Base-by-base conservation (phyloP, 805 yeast genomes). In the Ogataea salicorniae region DNA sequence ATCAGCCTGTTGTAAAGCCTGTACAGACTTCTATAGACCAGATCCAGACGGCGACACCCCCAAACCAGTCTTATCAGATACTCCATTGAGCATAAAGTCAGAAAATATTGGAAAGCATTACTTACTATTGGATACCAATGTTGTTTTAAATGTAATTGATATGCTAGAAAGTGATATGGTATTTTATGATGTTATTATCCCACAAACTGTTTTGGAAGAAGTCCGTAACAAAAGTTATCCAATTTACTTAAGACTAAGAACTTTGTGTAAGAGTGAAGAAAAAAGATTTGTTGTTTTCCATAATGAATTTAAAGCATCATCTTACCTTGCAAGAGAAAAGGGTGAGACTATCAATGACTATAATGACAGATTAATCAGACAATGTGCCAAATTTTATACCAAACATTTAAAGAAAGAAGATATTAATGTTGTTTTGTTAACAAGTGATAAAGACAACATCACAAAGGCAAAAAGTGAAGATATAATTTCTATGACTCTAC, bases 121-220 rank as follows among this genome's bases (percentile, higher is more conserved):
- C 59, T 72, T 85, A 8, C 79, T 94, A 0, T 64, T 91, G 8
- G 99, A 94, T 64, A 89, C 98, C 2, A 92, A 94, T 61, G 83
- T 94, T 54, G 84, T 87, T 1, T 70, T 94, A 51, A 86, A 83
- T 61, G 92, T 96, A 6, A 92, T 94, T 52, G 99, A 94, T 66
- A 70, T 94, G 49, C 69, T 94, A 47, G 99, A 94, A 65, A 83
- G 81, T 58, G 74, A 74, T 18, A 75, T 77, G 31, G 84, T 87
- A 46, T 87, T 94, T 60, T 84, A 76, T 59, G 98, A 94, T 67
- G 96, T 91, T 16, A 84, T 94, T 47, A 71, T 94, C n/a, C 96
- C 98, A 1, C 99, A 94, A 64, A 86, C 95, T 6, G 97, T 89
- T 2, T 72, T 94, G 34, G 97, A 95, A 56, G 98, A 94, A 66